phyloP scores from a whole-genome alignment of 441 rosid species.

The Mallotus japonicus region DNA sequence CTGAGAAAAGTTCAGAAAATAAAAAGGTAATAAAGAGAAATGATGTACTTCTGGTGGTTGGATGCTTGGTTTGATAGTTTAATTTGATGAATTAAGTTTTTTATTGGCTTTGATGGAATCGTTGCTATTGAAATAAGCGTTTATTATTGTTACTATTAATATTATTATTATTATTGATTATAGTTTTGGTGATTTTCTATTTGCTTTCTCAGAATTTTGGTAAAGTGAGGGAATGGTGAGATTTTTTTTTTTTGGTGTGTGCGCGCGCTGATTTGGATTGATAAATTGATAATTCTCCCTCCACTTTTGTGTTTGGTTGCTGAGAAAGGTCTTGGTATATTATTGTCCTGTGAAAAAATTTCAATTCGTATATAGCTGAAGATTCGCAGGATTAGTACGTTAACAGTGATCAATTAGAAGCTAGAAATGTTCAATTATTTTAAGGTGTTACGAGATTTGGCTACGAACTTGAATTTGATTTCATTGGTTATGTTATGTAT shows the following conservation, averaged over 20 bases:
- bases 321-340: not conserved
- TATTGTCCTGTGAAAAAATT: not conserved
- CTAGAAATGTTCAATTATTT: not conserved
- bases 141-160: not conserved
- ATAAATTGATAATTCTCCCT: not conserved
- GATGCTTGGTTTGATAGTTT: not conserved
- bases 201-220: not conserved
- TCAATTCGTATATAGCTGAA: not conserved
- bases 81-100: not conserved
- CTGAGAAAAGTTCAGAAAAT: slow-evolving; percentile 15
- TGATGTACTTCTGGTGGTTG: slow-evolving; percentile 1
- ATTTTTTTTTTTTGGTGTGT: not conserved
- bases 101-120: not conserved
- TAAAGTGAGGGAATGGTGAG: not conserved
- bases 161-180: not conserved
- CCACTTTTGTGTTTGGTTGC: not conserved
- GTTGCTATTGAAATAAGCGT: not conserved
- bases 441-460: not conserved
- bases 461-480: not conserved
- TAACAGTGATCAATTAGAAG: not conserved
- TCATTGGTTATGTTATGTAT: not conserved
- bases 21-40: not conserved
- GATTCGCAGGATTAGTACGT: too few relatives aligned
- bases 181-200: not conserved
- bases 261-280: not conserved